Conservation (phyloP, 805 yeast species). For the Hanseniaspora jakobsenii region DNA sequence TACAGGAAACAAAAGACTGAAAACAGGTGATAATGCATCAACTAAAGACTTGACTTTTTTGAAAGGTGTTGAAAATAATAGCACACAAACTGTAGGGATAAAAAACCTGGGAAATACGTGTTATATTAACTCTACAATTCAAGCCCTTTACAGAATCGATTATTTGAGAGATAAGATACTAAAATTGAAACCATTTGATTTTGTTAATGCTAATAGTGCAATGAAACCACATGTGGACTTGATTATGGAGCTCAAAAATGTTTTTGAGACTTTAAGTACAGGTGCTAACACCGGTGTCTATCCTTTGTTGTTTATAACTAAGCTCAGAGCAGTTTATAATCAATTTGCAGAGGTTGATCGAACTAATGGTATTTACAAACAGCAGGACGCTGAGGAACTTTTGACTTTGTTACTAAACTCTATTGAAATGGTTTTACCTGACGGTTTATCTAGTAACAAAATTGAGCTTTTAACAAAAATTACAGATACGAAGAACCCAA, state of each 20-base stretch:
- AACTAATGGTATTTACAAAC: conserved; percentile 61
- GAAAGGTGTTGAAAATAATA: conserved; percentile 47
- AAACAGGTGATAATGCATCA: not conserved
- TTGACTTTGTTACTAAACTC: conserved; percentile 62
- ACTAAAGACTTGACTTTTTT: conserved; percentile 44
- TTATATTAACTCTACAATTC: conserved; percentile 79
- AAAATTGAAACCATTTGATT: conserved; percentile 36
- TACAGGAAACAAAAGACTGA: conserved; percentile 5
- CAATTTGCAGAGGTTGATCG: conserved; percentile 76
- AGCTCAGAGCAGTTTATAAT: conserved; percentile 59
- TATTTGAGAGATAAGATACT: conserved; percentile 57
- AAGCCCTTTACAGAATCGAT: conserved; percentile 68
- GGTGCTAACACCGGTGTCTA: conserved; percentile 39
- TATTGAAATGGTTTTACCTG: conserved; percentile 32
- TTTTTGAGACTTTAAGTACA: conserved; percentile 33
- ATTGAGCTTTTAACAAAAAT: conserved; percentile 52
- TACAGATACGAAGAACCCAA: conserved; percentile 45
- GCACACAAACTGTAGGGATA: conserved; percentile 44
- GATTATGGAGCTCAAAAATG: conserved; percentile 39
- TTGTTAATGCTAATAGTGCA: conserved; percentile 37
- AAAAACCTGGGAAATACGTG: conserved; percentile 95
- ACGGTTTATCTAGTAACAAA: conserved; percentile 38
- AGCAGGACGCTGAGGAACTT: conserved; percentile 97
- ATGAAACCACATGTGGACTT: conserved; percentile 30
- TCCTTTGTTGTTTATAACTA: conserved; percentile 56